These are phyloP conservation scores for Gracilaria vermiculophylla DNA, from an alignment of 23 red algal genomes.

Conservation along the genomic window DNA sequence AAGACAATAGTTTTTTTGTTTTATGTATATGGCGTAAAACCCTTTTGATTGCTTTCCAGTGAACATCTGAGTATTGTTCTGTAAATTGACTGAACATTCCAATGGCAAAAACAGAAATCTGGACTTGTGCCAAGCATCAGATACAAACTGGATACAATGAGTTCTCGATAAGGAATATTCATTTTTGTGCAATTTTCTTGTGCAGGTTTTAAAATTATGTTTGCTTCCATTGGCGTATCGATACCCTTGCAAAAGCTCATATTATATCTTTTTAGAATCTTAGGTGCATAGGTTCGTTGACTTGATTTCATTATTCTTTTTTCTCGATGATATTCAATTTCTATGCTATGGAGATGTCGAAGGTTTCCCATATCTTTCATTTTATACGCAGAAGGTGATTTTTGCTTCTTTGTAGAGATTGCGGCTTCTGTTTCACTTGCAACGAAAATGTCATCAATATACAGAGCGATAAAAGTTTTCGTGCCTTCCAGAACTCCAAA, in stretches of 20 bases:
- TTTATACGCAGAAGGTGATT: background rate
- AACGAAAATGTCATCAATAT: slow-evolving; percentile 10
- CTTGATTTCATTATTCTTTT: background rate
- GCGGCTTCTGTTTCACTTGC: background rate
- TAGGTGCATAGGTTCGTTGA: background rate
- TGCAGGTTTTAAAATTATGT: background rate
- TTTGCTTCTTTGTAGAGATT: background rate
- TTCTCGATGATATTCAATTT: background rate
- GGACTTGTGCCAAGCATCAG: slow-evolving; percentile 11
- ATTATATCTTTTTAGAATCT: background rate
- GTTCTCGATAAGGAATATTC: background rate
- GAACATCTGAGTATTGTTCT: background rate
- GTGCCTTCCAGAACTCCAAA: background rate
- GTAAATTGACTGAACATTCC: background rate
- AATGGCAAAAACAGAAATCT: slow-evolving; percentile 2
- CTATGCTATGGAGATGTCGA: background rate
- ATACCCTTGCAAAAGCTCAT: slow-evolving; percentile 21
- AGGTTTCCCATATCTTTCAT: slow-evolving; percentile 9
- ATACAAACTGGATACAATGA: background rate
- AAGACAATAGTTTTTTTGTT: background rate
- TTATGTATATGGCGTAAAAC: background rate
- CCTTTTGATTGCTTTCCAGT: slow-evolving; percentile 39
- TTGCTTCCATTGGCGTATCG: background rate
- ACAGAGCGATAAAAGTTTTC: background rate
- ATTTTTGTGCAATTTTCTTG: background rate